phyloP scores from a whole-genome alignment of 2,329 filamentous ascomycete genomes.

The Diaporthe nobilis region DNA sequence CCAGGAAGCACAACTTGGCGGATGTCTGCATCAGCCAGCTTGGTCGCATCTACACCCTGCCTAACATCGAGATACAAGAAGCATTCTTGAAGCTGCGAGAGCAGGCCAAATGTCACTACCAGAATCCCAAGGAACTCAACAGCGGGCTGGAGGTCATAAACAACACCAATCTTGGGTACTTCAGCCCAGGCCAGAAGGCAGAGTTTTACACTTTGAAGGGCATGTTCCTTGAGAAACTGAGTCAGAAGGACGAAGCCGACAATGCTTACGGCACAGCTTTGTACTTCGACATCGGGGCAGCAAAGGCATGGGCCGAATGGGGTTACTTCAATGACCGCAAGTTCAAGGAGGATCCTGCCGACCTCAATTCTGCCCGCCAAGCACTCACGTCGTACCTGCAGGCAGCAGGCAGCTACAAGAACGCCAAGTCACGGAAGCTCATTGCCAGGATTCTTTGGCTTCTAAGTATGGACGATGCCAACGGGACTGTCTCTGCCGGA shows the following conservation, averaged over 20 bases:
- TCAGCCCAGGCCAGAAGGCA: constrained; percentile 94
- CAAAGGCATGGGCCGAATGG: constrained; percentile 99
- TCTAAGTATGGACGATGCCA: constrained; percentile 90
- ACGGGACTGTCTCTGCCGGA: constrained; percentile 84
- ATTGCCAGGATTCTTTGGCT: constrained; percentile 96
- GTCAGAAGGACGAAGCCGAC: constrained; percentile 91
- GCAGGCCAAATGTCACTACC: constrained; percentile 98
- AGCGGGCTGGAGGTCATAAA: constrained; percentile 98
- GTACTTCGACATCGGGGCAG: constrained; percentile 94
- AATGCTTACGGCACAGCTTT: constrained; percentile 94
- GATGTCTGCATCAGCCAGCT: constrained; percentile 98
- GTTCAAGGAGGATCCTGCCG: constrained; percentile 90
- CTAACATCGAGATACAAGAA: constrained; percentile 99
- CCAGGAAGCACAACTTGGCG: constrained; percentile 94
- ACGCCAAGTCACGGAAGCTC: constrained; percentile 93
- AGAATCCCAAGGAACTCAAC: constrained; percentile 92
- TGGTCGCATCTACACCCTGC: constrained; percentile 97
- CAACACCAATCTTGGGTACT: constrained; percentile 99
- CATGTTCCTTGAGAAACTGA: constrained; percentile 97
- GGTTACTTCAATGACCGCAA: constrained; percentile 97
- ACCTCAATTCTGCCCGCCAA: constrained; percentile 88
- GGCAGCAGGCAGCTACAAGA: constrained; percentile 96
- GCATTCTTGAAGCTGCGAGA: constrained; percentile 98
- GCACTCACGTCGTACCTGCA: constrained; percentile 97
- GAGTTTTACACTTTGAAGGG: constrained; percentile 99